Base-by-base conservation (phyloP, 2,329 filamentous ascomycete genomes). In the Tothia fuscella region DNA sequence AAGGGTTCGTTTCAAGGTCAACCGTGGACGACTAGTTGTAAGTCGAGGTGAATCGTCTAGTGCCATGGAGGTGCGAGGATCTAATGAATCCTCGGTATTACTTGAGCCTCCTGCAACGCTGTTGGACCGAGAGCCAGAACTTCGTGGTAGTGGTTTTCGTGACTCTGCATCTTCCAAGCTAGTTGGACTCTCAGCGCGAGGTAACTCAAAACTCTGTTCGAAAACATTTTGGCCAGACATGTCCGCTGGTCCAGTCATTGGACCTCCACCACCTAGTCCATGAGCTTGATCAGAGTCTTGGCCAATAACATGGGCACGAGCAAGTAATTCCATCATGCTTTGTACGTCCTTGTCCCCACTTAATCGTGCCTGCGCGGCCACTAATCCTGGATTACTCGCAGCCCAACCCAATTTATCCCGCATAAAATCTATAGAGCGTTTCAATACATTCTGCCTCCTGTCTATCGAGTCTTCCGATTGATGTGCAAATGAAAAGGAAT, bases 401-500 rank as follows among this genome's bases (percentile, higher is more conserved):
- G 82, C 76, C 80, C 86, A 89, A 48, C 83, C 83, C 62, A 93
- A 74, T 49, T 84, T 83, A 57, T 95, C 87, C 55, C 84, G 82
- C 82, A 98, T 93, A 56, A 96, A 95, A 60, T 96, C 91, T 56
- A 95, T 80, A 6, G 88, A 93, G 45, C 89, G 76, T 63, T 93
- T 94, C 54, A 98, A 61, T 25, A 94, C 82, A 67, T 86, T 93
- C 59, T 96, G 88, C 42, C 91, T 81, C 58, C 77, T 94, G 58
- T 94, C 84, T 43, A 96, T 71, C 48, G 86, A 78, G 48, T 96
- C 89, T 55, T 94, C 88, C 3, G 88, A 89, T 61, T 94, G 88
- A 51, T 93, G 85, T 30, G 91, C 86, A 60, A 98, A 98, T 10
- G 89, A 96, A 65, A 98, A 98, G 2, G 91, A 98, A 62, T 98